A percentile compares a stretch with the other conserved stretches of the same genome.
phyloP scores from a whole-genome alignment of 1,284 basidiomycete genomes.

The Boletellus deceptivus region DNA sequence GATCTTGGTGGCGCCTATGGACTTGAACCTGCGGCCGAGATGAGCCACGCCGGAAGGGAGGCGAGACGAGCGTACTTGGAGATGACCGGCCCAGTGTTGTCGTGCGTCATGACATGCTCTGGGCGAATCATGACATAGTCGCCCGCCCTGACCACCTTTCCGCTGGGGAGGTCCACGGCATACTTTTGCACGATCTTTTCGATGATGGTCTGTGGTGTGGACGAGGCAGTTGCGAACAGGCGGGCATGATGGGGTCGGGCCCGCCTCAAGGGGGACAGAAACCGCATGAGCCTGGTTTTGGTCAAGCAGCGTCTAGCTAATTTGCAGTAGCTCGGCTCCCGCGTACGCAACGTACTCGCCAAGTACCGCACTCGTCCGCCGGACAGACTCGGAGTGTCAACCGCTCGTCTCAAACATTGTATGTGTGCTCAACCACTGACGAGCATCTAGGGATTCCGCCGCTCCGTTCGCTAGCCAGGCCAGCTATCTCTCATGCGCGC shows the following conservation, averaged over 20 bases:
- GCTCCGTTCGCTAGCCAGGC: no score
- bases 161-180: conserved; percentile 80
- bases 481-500: not conserved
- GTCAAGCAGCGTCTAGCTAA: no score
- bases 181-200: conserved; percentile 99
- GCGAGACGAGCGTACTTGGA: conserved; percentile 67
- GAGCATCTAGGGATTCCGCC: no score
- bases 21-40: conserved; percentile 72
- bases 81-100: conserved; percentile 98
- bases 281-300: conserved; percentile 11
- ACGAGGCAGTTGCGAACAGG: conserved; percentile 37
- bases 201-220: conserved; percentile 83
- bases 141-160: conserved; percentile 83
- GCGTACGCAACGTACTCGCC: not conserved
- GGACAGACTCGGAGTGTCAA: no score
- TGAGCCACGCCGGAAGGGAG: conserved; percentile 1
- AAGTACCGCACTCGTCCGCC: no score
- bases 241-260: conserved; percentile 17
- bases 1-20: conserved; percentile 89
- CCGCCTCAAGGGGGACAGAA: conserved; percentile 9
- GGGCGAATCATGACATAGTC: conserved; percentile 99
- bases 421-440: no score
- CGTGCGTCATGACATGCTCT: conserved; percentile 96
- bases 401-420: no score
- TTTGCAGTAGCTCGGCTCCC: not conserved